phyloP scores from a whole-genome alignment of 2,329 filamentous ascomycete species.

The Metarhizium anisopliae region DNA sequence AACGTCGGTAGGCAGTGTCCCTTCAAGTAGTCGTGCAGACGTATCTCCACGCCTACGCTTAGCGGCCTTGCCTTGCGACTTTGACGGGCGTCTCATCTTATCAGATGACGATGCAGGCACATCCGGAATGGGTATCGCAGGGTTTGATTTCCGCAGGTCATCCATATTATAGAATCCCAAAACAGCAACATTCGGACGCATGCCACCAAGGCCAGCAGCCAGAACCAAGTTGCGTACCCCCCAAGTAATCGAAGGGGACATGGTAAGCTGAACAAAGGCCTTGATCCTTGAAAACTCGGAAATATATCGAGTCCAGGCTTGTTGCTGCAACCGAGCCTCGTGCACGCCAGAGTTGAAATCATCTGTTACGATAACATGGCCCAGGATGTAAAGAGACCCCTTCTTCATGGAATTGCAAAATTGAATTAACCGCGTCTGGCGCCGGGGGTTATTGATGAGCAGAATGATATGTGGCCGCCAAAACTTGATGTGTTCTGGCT shows the following conservation, averaged over 20 bases:
- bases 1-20: constrained; percentile 57
- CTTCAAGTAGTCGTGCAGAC: constrained; percentile 46
- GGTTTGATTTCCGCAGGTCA: constrained; percentile 55
- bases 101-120: constrained; percentile 27
- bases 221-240: constrained; percentile 75
- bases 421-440: constrained; percentile 74
- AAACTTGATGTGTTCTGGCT: constrained; percentile 86
- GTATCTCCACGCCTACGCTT: constrained; percentile 42
- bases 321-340: constrained; percentile 73
- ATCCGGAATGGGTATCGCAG: constrained; percentile 48
- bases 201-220: constrained; percentile 73
- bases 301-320: constrained; percentile 78
- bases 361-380: constrained; percentile 78
- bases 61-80: constrained; percentile 20
- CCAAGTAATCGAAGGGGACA: constrained; percentile 78
- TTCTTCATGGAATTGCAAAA: constrained; percentile 92
- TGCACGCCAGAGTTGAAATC: constrained; percentile 72
- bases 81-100: constrained; percentile 21
- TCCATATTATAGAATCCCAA: constrained; percentile 74
- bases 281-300: constrained; percentile 76
- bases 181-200: constrained; percentile 82
- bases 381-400: constrained; percentile 73
- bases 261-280: constrained; percentile 78
- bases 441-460: constrained; percentile 73
- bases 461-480: constrained; percentile 85